These are phyloP conservation scores for Cyclotella atomus DNA, from an alignment of 108 stramenopile genomes.

Conservation along the genomic window DNA sequence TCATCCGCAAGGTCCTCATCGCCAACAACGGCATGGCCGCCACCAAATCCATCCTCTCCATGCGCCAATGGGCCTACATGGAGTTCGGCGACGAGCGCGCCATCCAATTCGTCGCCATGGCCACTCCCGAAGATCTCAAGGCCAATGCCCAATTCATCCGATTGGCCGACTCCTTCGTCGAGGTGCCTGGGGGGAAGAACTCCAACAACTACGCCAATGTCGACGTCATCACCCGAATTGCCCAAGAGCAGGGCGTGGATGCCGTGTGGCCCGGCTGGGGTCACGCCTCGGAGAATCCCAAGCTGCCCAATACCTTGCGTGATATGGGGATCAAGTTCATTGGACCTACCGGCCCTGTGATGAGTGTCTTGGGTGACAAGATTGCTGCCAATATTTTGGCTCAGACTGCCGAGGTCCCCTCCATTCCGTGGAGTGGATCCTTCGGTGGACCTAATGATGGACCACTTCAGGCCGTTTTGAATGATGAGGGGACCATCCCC, in stretches of 20 bases:
- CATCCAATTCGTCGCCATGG: constrained; percentile 98
- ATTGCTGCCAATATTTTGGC: constrained; percentile 96
- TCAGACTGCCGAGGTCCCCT: constrained; percentile 94
- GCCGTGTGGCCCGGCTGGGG: constrained; percentile 98
- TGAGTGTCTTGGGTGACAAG: constrained; percentile 95
- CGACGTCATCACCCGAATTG: constrained; percentile 84
- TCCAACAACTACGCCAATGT: constrained; percentile 96
- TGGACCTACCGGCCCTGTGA: constrained; percentile 92
- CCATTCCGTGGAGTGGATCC: constrained; percentile 96
- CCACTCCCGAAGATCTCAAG: constrained; percentile 96
- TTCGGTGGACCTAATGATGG: constrained; percentile 92
- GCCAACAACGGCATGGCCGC: constrained; percentile 99
- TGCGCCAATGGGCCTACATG: constrained; percentile 99
- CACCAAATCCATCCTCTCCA: constrained; percentile 96
- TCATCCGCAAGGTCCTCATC: constrained; percentile 89
- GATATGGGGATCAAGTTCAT: constrained; percentile 91
- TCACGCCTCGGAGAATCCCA: constrained; percentile 94
- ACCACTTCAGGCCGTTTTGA: constrained; percentile 89
- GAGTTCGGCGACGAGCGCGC: constrained; percentile 95
- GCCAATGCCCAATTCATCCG: constrained; percentile 98
- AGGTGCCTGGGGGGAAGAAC: constrained; percentile 93
- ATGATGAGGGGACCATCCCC: constrained; percentile 96
- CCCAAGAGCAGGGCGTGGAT: constrained; percentile 86
- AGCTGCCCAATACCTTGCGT: constrained; percentile 73
- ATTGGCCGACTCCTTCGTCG: constrained; percentile 93